Conservation (phyloP, 345 rosid species). For the Ceriops tagal region DNA sequence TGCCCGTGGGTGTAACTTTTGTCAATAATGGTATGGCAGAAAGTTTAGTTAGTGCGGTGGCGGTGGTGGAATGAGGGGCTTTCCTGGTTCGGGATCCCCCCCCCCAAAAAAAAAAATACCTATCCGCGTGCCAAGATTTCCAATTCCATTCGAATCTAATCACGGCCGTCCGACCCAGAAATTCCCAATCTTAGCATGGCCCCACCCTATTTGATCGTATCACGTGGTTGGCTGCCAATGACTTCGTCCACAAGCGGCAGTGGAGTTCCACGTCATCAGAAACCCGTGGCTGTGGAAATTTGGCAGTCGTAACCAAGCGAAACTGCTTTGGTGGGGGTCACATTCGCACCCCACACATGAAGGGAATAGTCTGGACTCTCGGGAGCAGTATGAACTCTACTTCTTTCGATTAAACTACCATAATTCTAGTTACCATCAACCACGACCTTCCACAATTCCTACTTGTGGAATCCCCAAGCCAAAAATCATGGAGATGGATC, state of each 20-base stretch:
- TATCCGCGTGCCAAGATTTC: conserved; percentile 28
- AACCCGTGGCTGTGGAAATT: too few species aligned
- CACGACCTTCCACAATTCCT: too few species aligned
- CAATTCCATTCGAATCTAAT: conserved; percentile 22
- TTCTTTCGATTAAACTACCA: too few species aligned
- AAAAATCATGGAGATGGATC: too few species aligned
- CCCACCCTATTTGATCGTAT: conserved; percentile 13
- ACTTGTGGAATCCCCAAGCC: too few species aligned
- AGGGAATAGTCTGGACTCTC: neutral
- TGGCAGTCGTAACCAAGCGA: neutral
- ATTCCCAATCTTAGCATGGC: neutral
- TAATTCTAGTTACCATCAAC: too few species aligned
- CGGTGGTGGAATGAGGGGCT: conserved; percentile 25
- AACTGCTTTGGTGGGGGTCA: neutral
- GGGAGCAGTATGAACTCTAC: neutral
- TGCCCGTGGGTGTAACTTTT: too few species aligned
- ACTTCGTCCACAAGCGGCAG: conserved; percentile 37
- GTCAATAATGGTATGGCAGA: too few species aligned
- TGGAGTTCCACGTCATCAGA: conserved; percentile 37
- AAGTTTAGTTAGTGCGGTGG: neutral
- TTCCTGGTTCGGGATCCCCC: conserved; percentile 9
- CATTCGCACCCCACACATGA: too few species aligned
- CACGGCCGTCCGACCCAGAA: conserved; percentile 27
- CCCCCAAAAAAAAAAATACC: neutral
- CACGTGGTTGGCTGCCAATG: conserved; percentile 27